phyloP scores from a whole-genome alignment of 495 filamentous ascomycete genomes.

The Neurospora pannonica region DNA sequence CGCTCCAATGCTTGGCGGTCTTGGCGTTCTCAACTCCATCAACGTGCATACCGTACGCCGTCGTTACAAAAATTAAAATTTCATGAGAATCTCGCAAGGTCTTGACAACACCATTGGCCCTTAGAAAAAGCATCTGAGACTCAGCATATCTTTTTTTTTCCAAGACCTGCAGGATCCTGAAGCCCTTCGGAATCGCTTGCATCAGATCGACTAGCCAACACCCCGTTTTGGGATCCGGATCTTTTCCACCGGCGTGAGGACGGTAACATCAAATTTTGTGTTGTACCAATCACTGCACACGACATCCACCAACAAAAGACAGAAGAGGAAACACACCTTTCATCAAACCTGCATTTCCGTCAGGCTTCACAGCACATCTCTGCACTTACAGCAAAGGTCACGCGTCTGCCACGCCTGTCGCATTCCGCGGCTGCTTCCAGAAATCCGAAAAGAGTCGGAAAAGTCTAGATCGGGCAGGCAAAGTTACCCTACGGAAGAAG shows the following conservation, averaged over 20 bases:
- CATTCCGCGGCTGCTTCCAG: constrained; percentile 1
- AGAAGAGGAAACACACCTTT: not conserved
- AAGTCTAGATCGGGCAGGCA: not conserved
- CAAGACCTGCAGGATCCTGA: not conserved
- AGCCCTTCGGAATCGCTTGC: not conserved
- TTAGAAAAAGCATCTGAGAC: not conserved
- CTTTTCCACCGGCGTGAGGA: not conserved
- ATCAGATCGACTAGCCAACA: not conserved
- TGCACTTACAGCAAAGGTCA: not conserved
- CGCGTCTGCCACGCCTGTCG: not conserved
- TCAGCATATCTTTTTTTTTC: not conserved
- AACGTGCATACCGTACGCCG: not conserved
- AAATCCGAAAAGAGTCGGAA: not conserved
- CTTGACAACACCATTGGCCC: not conserved
- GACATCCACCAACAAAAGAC: not conserved
- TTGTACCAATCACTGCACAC: not conserved
- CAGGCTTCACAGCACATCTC: not conserved
- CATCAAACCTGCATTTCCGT: not conserved
- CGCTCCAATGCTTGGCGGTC: not conserved
- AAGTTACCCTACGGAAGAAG: not conserved
- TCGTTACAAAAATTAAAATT: not conserved
- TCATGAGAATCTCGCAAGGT: not conserved
- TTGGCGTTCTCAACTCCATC: not conserved
- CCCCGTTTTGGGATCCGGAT: not conserved
- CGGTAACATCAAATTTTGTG: not conserved